Evolutionary conservation across 257 asterid genomes (phyloP), one percentile per base, ranked within the genome.

Genomic region (Forsythia suspensa): DNA sequence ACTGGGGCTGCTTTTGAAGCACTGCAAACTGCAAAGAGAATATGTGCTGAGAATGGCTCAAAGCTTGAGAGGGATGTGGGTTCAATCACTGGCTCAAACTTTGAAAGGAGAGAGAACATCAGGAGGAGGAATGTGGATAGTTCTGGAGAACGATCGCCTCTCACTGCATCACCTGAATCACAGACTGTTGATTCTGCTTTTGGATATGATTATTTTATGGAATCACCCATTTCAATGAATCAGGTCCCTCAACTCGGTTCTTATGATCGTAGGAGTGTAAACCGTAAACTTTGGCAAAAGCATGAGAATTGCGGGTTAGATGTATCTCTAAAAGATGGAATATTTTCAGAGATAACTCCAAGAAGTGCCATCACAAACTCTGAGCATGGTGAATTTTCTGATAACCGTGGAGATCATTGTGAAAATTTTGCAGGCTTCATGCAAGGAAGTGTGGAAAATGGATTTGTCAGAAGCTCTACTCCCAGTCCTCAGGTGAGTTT

Each of bases 1-100:
- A 80, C 91, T 34, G 95, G 95, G 72, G 99, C 99, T 82, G 99
- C 98, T 80, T 93, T 88, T 83, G 99, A 93, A 89, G 92, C 95
- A 24, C 70, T 92, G 48, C 98, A 89, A 79, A 83, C 84, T 48
- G 99, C 97, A 73, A 88, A 84, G 86, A 92, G 82, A 80, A 91
- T 93, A 44, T 85, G 74, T 70, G 76, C 81, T 18, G 95, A 88
- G 38, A 87, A 82, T 72, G 84, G 90, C 68, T 81, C 86, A 20
- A 86, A 86, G 78, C 39, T 73, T 75, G 98, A 88, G 72, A 88
- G 85, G 76, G 92, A 86, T 52, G 74, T 69, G n/a, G 80, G 81
- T 81, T 82, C 92, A 72, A 76, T 79, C 18, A 85, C 90, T 39
- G 84, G 88, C 73, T 88, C 95, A 77, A 91, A 87, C 84, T 77